Evolutionary conservation across 1,139 yeast species (phyloP).

Genomic region (Sugiyamaella japonica): DNA sequence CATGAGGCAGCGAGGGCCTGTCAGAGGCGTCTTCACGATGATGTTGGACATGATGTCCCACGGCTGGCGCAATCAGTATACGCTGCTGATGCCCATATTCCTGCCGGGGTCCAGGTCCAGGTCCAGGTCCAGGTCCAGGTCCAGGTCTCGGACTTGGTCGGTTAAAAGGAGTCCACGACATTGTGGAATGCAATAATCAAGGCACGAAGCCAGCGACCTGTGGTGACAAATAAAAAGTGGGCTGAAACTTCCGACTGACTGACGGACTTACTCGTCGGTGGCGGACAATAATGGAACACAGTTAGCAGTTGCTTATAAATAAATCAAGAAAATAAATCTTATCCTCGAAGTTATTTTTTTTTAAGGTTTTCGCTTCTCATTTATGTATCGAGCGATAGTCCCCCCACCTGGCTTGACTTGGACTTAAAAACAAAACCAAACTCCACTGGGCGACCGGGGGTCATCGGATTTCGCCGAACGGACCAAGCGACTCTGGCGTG

Average conservation of each 20-base stretch:
- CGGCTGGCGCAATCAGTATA: slow-evolving; percentile 2
- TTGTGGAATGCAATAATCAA: background rate
- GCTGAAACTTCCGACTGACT: no score
- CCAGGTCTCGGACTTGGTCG: background rate
- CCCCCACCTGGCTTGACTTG: background rate
- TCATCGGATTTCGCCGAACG: slow-evolving; percentile 4
- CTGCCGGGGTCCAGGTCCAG: background rate
- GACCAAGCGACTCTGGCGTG: background rate
- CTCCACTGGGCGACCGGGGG: no score
- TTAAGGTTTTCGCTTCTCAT: slow-evolving; percentile 4
- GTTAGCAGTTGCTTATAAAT: background rate
- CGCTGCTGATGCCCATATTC: background rate
- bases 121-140: no score
- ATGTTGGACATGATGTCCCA: background rate
- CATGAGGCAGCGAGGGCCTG: no score
- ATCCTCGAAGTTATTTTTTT: slow-evolving; percentile 2
- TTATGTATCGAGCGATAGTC: slow-evolving; percentile 4
- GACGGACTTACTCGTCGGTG: no score
- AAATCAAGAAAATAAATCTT: background rate
- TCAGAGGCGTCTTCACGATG: background rate
- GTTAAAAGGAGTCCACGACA: slow-evolving; percentile 16
- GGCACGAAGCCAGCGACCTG: no score
- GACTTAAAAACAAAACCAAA: background rate
- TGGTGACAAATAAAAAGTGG: no score
- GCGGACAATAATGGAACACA: no score